Evolutionary conservation across 2,329 filamentous ascomycete species (phyloP).

Genomic region (Trichophyton mentagrophytes): DNA sequence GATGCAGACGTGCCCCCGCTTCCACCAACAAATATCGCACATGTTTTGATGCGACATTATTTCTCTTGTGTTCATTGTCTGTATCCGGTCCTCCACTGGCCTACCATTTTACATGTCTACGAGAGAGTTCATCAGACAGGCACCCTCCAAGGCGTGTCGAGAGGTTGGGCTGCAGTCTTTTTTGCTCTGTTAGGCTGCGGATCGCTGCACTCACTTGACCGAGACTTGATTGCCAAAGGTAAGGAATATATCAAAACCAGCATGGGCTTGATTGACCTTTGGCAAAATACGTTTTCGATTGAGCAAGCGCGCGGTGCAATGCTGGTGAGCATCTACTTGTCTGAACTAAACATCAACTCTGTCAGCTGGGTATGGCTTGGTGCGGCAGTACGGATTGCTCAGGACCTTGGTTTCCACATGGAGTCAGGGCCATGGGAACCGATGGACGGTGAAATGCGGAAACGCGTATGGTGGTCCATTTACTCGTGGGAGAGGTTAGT

Average conservation of each 20-base stretch:
- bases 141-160: conserved; percentile 47
- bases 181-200: conserved; percentile 76
- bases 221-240: conserved; percentile 45
- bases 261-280: conserved; percentile 60
- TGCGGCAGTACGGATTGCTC: conserved; percentile 62
- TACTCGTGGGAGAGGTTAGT: conserved; percentile 73
- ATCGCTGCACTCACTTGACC: conserved; percentile 53
- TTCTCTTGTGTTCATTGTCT: conserved; percentile 63
- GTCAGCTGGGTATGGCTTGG: conserved; percentile 80
- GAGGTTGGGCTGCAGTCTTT: conserved; percentile 65
- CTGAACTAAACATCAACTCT: conserved; percentile 75
- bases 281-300: conserved; percentile 63
- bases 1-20: conserved; percentile 49
- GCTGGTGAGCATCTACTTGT: conserved; percentile 64
- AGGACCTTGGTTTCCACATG: conserved; percentile 69
- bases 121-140: conserved; percentile 61
- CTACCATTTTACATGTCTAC: conserved; percentile 62
- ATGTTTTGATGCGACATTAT: conserved; percentile 63
- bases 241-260: conserved; percentile 59
- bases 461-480: conserved; percentile 84
- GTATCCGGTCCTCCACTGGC: conserved; percentile 81
- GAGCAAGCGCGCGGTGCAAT: conserved; percentile 62
- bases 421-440: conserved; percentile 61
- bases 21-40: conserved; percentile 56
- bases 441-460: conserved; percentile 73